phyloP scores from a whole-genome alignment of 2,329 filamentous ascomycete species.

The Pezizomycotina sp. region DNA sequence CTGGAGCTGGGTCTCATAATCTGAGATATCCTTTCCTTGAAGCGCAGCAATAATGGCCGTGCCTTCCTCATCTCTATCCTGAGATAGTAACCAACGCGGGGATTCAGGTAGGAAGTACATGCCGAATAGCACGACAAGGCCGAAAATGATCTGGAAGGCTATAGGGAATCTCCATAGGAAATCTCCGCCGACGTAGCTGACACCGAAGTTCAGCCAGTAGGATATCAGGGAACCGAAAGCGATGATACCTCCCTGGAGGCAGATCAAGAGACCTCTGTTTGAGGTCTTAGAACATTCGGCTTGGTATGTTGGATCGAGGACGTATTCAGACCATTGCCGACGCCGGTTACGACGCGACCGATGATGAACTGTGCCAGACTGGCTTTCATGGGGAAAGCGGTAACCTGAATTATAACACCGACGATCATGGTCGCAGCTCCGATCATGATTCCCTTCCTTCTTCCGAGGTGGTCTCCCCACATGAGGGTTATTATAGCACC shows the following conservation, averaged over 20 bases:
- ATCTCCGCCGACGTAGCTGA: slow-evolving; percentile 33
- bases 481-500: slow-evolving; percentile 35
- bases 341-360: slow-evolving; percentile 38
- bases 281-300: slow-evolving; percentile 32
- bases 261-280: slow-evolving; percentile 45
- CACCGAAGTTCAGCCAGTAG: slow-evolving; percentile 45
- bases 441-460: slow-evolving; percentile 42
- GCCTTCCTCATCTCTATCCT: slow-evolving; percentile 34
- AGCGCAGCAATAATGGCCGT: slow-evolving; percentile 38
- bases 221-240: slow-evolving; percentile 36
- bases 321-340: slow-evolving; percentile 39
- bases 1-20: slow-evolving; percentile 42
- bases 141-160: slow-evolving; percentile 42
- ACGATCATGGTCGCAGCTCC: slow-evolving; percentile 43
- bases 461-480: slow-evolving; percentile 42
- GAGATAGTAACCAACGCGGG: slow-evolving; percentile 36
- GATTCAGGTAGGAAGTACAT: slow-evolving; percentile 36
- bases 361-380: slow-evolving; percentile 39
- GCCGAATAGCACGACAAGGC: slow-evolving; percentile 39
- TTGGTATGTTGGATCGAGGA: slow-evolving; percentile 35
- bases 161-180: slow-evolving; percentile 46
- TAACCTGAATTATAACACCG: slow-evolving; percentile 42
- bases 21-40: slow-evolving; percentile 34
- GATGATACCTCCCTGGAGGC: slow-evolving; percentile 38
- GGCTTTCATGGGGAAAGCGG: slow-evolving; percentile 33